Percentiles rank a stretch among this genome's conserved stretches.
These are phyloP conservation scores for Zymoseptoria pseudotritici DNA, from an alignment of 2,329 filamentous ascomycete species.

Conservation along the genomic window DNA sequence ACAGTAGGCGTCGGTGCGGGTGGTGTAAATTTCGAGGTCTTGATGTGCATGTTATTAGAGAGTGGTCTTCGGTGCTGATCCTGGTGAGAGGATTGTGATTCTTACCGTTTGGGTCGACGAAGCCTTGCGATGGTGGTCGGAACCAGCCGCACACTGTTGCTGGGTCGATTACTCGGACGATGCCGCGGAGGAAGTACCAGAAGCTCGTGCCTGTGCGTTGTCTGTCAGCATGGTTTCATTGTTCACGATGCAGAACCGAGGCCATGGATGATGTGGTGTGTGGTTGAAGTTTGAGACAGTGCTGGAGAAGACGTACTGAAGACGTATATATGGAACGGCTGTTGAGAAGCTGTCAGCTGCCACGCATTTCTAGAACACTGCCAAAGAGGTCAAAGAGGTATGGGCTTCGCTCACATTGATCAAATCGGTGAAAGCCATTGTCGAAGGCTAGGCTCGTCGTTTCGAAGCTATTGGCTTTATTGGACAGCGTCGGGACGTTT, in stretches of 20 bases:
- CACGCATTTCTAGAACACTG: neutral
- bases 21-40: slow-evolving; percentile 34
- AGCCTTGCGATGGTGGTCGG: slow-evolving; percentile 23
- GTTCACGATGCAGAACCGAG: neutral
- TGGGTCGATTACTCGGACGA: slow-evolving; percentile 28
- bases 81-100: neutral
- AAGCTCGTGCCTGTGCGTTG: slow-evolving; percentile 24
- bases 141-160: slow-evolving; percentile 30
- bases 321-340: slow-evolving; percentile 26
- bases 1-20: slow-evolving; percentile 30
- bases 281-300: neutral
- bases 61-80: neutral
- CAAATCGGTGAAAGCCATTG: neutral
- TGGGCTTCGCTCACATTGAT: neutral
- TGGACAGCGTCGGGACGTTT: too few relatives aligned
- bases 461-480: neutral
- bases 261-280: neutral
- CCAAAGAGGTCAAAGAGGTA: neutral
- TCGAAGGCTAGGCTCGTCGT: neutral
- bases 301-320: slow-evolving; percentile 11
- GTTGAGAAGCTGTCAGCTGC: neutral
- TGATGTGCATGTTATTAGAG: too few relatives aligned
- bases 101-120: slow-evolving; percentile 21
- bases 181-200: slow-evolving; percentile 31
- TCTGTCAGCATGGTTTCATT: neutral